Percentiles rank a stretch among this genome's conserved stretches.
Conservation (phyloP, 768 basidiomycete species). For the Mycena vitilis region DNA sequence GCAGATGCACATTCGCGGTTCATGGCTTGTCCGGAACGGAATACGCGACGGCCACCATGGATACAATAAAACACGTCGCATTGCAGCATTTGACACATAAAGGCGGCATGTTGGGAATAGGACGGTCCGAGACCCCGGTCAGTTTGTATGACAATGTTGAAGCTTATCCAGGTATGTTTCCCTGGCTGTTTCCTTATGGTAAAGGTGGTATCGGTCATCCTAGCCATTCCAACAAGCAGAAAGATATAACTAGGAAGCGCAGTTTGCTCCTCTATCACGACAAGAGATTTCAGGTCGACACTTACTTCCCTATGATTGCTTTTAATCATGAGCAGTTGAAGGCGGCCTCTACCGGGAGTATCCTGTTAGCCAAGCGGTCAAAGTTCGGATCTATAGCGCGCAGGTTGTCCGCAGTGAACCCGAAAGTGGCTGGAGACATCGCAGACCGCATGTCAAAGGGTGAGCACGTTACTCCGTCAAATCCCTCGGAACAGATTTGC, state of each 20-base stretch:
- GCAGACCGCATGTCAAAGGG: conserved; percentile 38
- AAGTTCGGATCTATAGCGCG: conserved; percentile 43
- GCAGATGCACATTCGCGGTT: conserved; percentile 51
- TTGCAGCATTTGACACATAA: conserved; percentile 36
- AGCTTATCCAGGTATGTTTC: conserved; percentile 52
- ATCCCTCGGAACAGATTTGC: conserved; percentile 47
- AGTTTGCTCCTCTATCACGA: conserved; percentile 47
- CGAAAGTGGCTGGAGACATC: conserved; percentile 35
- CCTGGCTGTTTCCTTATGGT: conserved; percentile 55
- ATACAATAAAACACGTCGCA: conserved; percentile 38
- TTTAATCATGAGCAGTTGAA: conserved; percentile 57
- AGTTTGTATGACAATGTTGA: conserved; percentile 45
- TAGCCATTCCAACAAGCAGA: conserved; percentile 10
- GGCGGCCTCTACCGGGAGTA: conserved; percentile 41
- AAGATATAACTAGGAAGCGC: conserved; percentile 38
- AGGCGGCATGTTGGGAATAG: conserved; percentile 38
- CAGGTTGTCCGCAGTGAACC: conserved; percentile 40
- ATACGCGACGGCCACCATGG: conserved; percentile 25
- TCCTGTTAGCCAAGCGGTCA: conserved; percentile 40
- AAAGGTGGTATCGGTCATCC: conserved; percentile 44
- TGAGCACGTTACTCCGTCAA: conserved; percentile 41
- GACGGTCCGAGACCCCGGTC: conserved; percentile 30
- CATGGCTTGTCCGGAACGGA: conserved; percentile 48
- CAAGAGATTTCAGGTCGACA: conserved; percentile 44
- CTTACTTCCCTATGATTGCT: conserved; percentile 47